phyloP scores from a whole-genome alignment of 345 rosid species.

The Cochlearia excelsa region DNA sequence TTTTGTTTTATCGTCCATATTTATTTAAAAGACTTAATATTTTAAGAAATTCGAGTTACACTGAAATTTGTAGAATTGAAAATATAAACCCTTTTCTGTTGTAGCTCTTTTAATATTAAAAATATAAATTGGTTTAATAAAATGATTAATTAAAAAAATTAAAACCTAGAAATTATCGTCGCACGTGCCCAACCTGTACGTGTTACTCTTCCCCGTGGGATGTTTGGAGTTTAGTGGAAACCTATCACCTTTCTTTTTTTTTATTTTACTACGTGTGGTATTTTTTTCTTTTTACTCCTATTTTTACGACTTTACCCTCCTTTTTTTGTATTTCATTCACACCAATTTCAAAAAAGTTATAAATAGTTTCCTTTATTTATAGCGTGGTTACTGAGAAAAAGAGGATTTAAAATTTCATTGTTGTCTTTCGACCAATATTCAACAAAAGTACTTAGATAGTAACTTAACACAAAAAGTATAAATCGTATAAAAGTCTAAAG shows the following conservation, averaged over 20 bases:
- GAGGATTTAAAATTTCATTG: slow-evolving; percentile 15
- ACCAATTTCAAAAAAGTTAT: background rate
- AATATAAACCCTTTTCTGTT: too few relatives aligned
- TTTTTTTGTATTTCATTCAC: background rate
- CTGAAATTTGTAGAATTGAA: too few relatives aligned
- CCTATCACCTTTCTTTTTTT: background rate
- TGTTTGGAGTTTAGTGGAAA: too few relatives aligned
- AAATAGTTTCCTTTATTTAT: background rate
- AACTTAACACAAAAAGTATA: too few relatives aligned
- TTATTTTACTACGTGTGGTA: slow-evolving; percentile 30
- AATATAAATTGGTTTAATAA: background rate
- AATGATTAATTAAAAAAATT: slow-evolving; percentile 23
- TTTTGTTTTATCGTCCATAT: too few relatives aligned
- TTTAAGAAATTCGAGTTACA: too few relatives aligned
- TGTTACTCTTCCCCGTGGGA: slow-evolving; percentile 33
- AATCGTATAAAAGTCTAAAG: too few relatives aligned
- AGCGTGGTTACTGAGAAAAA: slow-evolving; percentile 26
- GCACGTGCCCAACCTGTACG: slow-evolving; percentile 37
- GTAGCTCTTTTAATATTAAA: too few relatives aligned
- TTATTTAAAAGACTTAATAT: too few relatives aligned
- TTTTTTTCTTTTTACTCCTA: background rate
- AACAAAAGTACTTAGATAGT: too few relatives aligned
- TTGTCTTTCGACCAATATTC: slow-evolving; percentile 18
- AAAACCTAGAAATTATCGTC: slow-evolving; percentile 33
- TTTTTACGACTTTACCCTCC: slow-evolving; percentile 19